These are phyloP conservation scores for Pestalotiopsis sp. DNA, from an alignment of 2,329 filamentous ascomycete species.

Conservation along the genomic window DNA sequence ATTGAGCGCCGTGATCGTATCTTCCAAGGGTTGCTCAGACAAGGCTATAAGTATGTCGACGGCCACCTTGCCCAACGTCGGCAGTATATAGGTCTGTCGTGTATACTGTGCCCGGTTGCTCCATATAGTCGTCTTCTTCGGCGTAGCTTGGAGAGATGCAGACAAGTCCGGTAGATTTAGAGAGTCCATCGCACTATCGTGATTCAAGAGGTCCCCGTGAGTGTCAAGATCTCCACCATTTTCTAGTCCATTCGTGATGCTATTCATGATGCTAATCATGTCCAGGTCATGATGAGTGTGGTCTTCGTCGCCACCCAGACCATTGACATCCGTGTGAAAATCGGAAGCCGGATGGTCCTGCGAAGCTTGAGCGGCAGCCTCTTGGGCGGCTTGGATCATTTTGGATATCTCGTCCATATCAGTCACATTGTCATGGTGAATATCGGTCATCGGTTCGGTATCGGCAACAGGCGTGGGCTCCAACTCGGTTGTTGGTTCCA, in stretches of 20 bases:
- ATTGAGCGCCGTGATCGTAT: constrained; percentile 32
- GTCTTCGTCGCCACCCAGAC: not conserved
- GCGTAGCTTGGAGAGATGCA: not conserved
- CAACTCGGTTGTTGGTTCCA: not conserved
- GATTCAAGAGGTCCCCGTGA: constrained; percentile 14
- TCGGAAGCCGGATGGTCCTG: constrained; percentile 9
- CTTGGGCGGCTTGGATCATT: constrained; percentile 10
- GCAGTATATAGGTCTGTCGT: constrained; percentile 35
- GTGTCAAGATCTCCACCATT: constrained; percentile 15
- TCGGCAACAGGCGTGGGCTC: constrained; percentile 21
- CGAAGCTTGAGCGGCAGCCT: not conserved
- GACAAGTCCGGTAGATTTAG: constrained; percentile 7
- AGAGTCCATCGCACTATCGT: constrained; percentile 10
- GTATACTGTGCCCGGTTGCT: constrained; percentile 35
- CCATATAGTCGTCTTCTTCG: constrained; percentile 29
- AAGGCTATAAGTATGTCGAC: constrained; percentile 34
- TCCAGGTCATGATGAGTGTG: constrained; percentile 13
- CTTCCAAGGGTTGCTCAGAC: constrained; percentile 36
- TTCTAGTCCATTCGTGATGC: not conserved
- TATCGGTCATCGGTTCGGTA: constrained; percentile 8
- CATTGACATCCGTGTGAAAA: constrained; percentile 3
- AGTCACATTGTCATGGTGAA: constrained; percentile 12
- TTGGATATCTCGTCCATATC: constrained; percentile 15
- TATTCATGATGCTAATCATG: constrained; percentile 13
- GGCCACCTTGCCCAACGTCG: constrained; percentile 32